phyloP scores from a whole-genome alignment of 306 rosid genomes.

The Trifolium fragiferum region DNA sequence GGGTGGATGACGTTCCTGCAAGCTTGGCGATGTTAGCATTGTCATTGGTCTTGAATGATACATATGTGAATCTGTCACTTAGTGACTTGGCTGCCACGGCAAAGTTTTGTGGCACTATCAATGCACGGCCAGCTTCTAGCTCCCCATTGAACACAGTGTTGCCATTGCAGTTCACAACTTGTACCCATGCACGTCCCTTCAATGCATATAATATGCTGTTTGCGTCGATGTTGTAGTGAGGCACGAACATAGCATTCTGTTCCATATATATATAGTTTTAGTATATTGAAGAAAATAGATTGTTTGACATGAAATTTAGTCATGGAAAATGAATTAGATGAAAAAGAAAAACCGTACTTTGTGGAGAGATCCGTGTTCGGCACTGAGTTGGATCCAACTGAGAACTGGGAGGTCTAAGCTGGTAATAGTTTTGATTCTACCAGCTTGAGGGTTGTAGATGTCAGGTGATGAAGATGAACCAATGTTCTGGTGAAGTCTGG shows the following conservation, averaged over 20 bases:
- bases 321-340: neutral
- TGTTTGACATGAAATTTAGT: neutral
- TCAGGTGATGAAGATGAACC: constrained; percentile 51
- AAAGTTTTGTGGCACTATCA: constrained; percentile 66
- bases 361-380: constrained; percentile 49
- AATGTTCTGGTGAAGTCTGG: constrained; percentile 52
- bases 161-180: constrained; percentile 66
- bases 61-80: constrained; percentile 51
- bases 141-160: constrained; percentile 50
- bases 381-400: constrained; percentile 50
- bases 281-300: neutral
- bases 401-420: constrained; percentile 52
- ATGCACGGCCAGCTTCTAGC: constrained; percentile 47
- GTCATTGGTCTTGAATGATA: constrained; percentile 65
- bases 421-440: constrained; percentile 49
- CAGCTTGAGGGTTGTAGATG: constrained; percentile 51
- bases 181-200: constrained; percentile 56
- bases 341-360: constrained; percentile 17
- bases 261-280: neutral
- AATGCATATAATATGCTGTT: constrained; percentile 51
- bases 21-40: constrained; percentile 46
- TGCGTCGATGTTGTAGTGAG: constrained; percentile 71
- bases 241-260: constrained; percentile 61
- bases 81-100: constrained; percentile 51
- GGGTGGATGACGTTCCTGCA: constrained; percentile 46